phyloP scores from a whole-genome alignment of 176 grass and related monocot species.

The Bromus sterilis region DNA sequence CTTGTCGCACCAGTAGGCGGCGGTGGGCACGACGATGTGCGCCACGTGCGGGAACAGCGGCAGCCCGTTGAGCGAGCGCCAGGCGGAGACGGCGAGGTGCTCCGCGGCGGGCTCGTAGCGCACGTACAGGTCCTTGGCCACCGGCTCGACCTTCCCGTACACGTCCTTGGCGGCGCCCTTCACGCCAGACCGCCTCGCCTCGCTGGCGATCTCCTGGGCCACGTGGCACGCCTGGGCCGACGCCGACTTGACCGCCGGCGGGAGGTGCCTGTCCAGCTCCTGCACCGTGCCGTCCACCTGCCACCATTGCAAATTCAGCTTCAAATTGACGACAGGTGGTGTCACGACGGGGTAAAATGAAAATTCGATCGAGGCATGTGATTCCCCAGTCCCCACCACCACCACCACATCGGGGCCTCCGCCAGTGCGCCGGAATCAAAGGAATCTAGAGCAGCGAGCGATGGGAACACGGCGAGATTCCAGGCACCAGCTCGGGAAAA shows the following conservation, averaged over 20 bases:
- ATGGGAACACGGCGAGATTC: neutral
- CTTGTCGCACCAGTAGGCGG: slow-evolving; percentile 53
- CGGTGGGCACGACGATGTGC: slow-evolving; percentile 61
- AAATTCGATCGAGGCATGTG: neutral
- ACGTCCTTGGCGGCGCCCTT: slow-evolving; percentile 15
- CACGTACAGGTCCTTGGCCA: slow-evolving; percentile 38
- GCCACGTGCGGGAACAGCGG: slow-evolving; percentile 67
- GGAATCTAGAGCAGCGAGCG: neutral
- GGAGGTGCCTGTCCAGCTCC: slow-evolving; percentile 47
- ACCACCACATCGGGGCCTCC: slow-evolving; percentile 15
- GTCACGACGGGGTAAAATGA: neutral
- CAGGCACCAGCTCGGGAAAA: neutral
- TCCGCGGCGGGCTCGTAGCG: slow-evolving; percentile 69
- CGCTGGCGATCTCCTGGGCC: slow-evolving; percentile 32
- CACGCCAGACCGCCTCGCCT: slow-evolving; percentile 41
- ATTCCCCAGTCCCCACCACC: neutral
- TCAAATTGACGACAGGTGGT: neutral
- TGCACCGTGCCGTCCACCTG: slow-evolving; percentile 57
- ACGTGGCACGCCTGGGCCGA: slow-evolving; percentile 23
- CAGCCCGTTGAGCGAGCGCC: slow-evolving; percentile 71
- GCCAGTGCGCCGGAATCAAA: slow-evolving; percentile 14
- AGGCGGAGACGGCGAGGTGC: slow-evolving; percentile 55
- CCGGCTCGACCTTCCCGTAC: slow-evolving; percentile 48
- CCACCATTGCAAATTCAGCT: neutral
- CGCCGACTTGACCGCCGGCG: slow-evolving; percentile 32